A percentile compares a stretch with the other conserved stretches of the same genome.
These are phyloP conservation scores for Penicillium italicum DNA, from an alignment of 2,329 filamentous ascomycete genomes.

Conservation along the genomic window DNA sequence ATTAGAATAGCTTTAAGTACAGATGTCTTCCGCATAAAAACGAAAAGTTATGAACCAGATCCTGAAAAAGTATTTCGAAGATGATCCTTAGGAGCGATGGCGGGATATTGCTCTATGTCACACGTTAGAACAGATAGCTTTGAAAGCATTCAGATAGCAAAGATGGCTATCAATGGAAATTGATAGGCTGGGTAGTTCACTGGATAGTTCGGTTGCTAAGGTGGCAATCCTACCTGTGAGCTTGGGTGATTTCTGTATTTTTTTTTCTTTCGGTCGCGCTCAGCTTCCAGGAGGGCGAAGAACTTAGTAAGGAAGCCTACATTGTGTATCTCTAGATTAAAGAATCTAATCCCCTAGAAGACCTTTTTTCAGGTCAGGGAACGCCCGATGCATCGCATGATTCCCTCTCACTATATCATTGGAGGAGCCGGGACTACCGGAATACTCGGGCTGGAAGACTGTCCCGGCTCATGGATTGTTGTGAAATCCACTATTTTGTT, in stretches of 20 bases:
- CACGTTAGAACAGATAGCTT: background rate
- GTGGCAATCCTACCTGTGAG: background rate
- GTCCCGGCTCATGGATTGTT: background rate
- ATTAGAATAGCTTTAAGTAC: background rate
- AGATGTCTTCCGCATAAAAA: background rate
- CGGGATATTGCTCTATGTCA: background rate
- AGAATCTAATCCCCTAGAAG: background rate
- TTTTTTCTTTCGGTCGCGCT: background rate
- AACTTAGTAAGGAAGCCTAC: background rate
- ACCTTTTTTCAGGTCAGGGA: background rate
- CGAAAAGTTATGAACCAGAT: background rate
- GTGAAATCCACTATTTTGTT: no score
- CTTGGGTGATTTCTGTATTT: background rate
- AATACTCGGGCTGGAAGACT: background rate
- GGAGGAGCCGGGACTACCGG: background rate
- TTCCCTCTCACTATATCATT: background rate
- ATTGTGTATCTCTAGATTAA: background rate
- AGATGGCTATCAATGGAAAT: background rate
- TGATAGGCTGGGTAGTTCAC: background rate
- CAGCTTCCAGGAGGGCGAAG: background rate
- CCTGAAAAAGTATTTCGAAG: background rate
- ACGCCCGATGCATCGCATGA: background rate
- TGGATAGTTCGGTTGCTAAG: background rate
- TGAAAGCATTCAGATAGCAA: background rate
- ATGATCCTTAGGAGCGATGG: background rate